phyloP scores from a whole-genome alignment of 139 green algal species.

The Chlamydomonas schloesseri region DNA sequence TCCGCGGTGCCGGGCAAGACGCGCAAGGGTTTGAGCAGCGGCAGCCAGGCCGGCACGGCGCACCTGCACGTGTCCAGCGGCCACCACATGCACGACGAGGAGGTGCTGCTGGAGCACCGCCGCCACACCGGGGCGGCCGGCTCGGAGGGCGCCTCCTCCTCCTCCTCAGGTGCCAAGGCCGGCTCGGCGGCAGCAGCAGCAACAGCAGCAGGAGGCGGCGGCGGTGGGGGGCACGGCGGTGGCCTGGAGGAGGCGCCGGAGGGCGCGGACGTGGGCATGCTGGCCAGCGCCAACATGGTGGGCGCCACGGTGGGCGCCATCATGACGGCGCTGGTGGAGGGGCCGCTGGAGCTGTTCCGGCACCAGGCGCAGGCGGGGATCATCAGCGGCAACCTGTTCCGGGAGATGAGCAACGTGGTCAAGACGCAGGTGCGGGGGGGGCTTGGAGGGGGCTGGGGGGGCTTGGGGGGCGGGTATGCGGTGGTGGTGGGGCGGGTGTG shows the following conservation, averaged over 20 bases:
- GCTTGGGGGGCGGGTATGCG: background rate
- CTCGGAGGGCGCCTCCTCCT: too few species aligned
- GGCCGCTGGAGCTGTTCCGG: constrained; percentile 78
- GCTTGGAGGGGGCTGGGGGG: too few species aligned
- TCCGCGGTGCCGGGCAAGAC: background rate
- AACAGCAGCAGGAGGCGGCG: background rate
- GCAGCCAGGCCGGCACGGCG: background rate
- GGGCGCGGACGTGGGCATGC: background rate
- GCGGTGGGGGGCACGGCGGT: background rate
- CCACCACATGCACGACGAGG: constrained; percentile 44
- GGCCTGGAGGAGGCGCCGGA: background rate
- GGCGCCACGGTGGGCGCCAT: constrained; percentile 51
- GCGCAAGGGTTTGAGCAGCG: too few species aligned
- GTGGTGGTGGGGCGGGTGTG: too few species aligned
- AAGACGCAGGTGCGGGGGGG: constrained; percentile 11
- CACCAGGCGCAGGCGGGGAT: constrained; percentile 38
- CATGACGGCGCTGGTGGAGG: constrained; percentile 68
- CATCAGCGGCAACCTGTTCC: background rate
- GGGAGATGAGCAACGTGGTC: constrained; percentile 61
- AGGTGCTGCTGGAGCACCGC: background rate
- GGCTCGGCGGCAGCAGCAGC: too few species aligned
- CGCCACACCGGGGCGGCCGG: too few species aligned
- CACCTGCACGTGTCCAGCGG: constrained; percentile 35
- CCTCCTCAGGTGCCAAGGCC: too few species aligned
- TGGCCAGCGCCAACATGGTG: constrained; percentile 28